Percentiles rank a stretch among this genome's conserved stretches.
Conservation (phyloP, 306 rosid genomes). For the Quercus dentata region DNA sequence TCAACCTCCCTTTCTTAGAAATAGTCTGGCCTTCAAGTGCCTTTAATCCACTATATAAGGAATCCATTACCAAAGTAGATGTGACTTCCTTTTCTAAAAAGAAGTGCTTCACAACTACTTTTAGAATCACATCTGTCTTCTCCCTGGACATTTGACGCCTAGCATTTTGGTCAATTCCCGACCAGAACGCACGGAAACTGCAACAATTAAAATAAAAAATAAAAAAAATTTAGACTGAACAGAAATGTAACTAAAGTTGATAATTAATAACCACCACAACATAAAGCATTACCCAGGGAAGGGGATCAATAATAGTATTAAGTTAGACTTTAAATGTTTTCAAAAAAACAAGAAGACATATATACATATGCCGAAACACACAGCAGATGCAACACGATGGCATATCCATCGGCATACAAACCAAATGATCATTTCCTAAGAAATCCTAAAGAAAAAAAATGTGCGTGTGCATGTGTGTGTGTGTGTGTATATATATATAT, state of each 20-base stretch:
- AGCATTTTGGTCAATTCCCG: conserved; percentile 83
- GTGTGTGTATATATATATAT: accelerated
- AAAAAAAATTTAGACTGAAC: conserved; percentile 3
- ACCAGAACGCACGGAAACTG: conserved; percentile 94
- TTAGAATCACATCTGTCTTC: conserved; percentile 79
- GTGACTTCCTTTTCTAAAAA: conserved; percentile 98
- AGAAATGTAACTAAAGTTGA: neutral
- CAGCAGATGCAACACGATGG: neutral
- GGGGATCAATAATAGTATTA: neutral
- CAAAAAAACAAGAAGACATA: neutral
- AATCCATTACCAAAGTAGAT: conserved; percentile 97
- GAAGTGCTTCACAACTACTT: conserved; percentile 89
- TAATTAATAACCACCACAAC: neutral
- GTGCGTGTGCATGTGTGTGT: too few species aligned
- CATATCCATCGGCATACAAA: neutral
- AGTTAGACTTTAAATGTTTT: neutral
- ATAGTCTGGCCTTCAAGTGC: conserved; percentile 90
- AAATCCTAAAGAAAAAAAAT: neutral
- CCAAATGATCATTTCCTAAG: neutral
- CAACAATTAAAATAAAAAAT: conserved; percentile 2
- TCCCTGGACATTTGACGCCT: conserved; percentile 89
- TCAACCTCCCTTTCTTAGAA: conserved; percentile 57
- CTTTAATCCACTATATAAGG: conserved; percentile 92
- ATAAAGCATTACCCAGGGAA: neutral
- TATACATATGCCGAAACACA: neutral